phyloP scores from a whole-genome alignment of 2,329 filamentous ascomycete genomes.

The Fusarium sp. region DNA sequence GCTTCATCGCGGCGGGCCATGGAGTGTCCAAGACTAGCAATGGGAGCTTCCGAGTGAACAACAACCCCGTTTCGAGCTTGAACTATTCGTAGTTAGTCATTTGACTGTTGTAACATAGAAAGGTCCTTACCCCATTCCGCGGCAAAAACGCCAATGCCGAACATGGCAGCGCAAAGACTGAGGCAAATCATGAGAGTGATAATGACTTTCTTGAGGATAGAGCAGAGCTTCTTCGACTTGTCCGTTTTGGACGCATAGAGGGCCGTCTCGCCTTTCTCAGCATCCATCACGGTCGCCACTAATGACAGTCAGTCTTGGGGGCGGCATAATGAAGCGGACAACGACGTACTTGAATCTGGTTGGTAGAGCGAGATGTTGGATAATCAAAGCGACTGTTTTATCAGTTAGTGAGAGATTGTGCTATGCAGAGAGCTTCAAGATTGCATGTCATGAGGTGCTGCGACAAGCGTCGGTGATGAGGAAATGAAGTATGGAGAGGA shows the following conservation, averaged over 20 bases:
- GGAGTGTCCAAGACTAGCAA: not conserved
- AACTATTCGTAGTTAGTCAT: constrained; percentile 12
- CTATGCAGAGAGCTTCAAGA: not conserved
- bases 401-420: constrained; percentile 11
- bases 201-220: constrained; percentile 27
- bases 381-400: constrained; percentile 35
- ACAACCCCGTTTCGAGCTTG: not conserved
- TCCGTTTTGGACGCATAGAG: constrained; percentile 11
- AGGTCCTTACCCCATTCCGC: constrained; percentile 43
- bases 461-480: not conserved
- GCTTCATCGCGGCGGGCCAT: constrained; percentile 30
- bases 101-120: not conserved
- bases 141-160: constrained; percentile 47
- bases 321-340: not conserved
- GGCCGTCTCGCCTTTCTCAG: constrained; percentile 38
- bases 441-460: constrained; percentile 1
- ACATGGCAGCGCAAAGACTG: constrained; percentile 40
- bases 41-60: not conserved
- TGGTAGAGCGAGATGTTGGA: constrained; percentile 6
- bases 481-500: not conserved
- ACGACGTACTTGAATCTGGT: constrained; percentile 32
- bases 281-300: constrained; percentile 47
- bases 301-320: constrained; percentile 26
- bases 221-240: constrained; percentile 16
- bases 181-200: constrained; percentile 13